phyloP scores from a whole-genome alignment of 495 filamentous ascomycete genomes.

The Endocarpon pusillum region DNA sequence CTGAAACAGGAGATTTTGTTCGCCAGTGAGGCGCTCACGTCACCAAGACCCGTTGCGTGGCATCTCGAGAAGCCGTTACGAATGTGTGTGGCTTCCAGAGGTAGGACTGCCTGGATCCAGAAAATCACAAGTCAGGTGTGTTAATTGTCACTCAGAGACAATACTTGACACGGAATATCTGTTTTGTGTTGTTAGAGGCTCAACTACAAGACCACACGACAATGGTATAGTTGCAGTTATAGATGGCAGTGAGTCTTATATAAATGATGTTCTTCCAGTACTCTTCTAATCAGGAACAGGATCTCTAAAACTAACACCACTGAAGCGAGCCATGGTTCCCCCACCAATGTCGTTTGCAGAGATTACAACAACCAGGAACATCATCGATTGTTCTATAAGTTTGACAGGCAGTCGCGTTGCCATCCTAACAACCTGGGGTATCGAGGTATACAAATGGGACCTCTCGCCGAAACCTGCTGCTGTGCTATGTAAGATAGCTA shows the following conservation, averaged over 20 bases:
- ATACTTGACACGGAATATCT: constrained; percentile 51
- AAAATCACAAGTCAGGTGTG: constrained; percentile 2
- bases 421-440: constrained; percentile 50
- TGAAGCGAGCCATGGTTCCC: constrained; percentile 68
- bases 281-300: constrained; percentile 17
- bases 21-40: constrained; percentile 10
- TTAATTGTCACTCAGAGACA: constrained; percentile 13
- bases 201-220: constrained; percentile 55
- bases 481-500: too few species aligned
- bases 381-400: constrained; percentile 60
- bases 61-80: constrained; percentile 68
- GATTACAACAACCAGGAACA: constrained; percentile 40
- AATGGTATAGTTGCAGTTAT: constrained; percentile 72
- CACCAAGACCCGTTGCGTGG: constrained; percentile 41
- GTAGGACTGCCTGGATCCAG: constrained; percentile 11
- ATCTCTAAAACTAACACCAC: constrained; percentile 66
- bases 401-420: constrained; percentile 48
- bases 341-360: constrained; percentile 85
- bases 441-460: too few species aligned
- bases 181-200: constrained; percentile 47
- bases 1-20: constrained; percentile 74
- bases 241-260: constrained; percentile 46
- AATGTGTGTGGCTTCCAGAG: constrained; percentile 32
- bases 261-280: background rate
- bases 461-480: too few species aligned